Evolutionary conservation across 1,284 basidiomycete species (phyloP), one percentile per base, ranked within the genome.

Genomic region (Heterobasidion occidentale): DNA sequence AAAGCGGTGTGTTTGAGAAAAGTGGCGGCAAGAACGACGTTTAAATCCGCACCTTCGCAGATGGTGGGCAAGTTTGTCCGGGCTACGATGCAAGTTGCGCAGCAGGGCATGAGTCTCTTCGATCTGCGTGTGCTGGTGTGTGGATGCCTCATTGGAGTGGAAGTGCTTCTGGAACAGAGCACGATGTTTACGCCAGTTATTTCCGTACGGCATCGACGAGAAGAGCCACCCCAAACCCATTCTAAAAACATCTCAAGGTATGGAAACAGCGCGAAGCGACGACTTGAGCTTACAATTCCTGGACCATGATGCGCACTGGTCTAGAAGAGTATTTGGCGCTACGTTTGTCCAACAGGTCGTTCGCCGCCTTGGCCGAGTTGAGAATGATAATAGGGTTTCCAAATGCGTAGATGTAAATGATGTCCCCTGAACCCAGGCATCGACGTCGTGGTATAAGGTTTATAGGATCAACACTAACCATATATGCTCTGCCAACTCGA

Each of bases 311-410:
- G 53, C 63, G 46, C 3, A 59, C 52, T 3, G 61, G 57, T 9
- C 76, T 67, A 51, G 67, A 67, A 5, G 71, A 79, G 64, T 77
- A 76, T 5, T 69, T 70, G 1, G 69, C 65, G 0, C 72, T 73
- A 9, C 71, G 65, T 55, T 68, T 72, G 44, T 77, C 74, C 46
- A 78, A 61, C 11, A 78, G 62, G 14, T 76, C 77, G 0, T 61
- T 62, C 0, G 68, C 69, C 1, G 68, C 68, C 46, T 73, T 65
- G 1, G 62, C 45, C 5, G 73, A 70, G 54, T 74, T 71, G 17
- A 78, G 61, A 8, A 78, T 63, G 49, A 78, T 59, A 36, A 77
- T 64, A 1, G 67, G 67, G 4, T 62, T 70, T 0, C 73, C 73
- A 1, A 68, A 64, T 7, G 70, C 61, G 36, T 70, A 61, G 33